Evolutionary conservation across 148 eudicot species (phyloP), one percentile per base, ranked within the genome.

Genomic region (Rhododendron mucronatum): DNA sequence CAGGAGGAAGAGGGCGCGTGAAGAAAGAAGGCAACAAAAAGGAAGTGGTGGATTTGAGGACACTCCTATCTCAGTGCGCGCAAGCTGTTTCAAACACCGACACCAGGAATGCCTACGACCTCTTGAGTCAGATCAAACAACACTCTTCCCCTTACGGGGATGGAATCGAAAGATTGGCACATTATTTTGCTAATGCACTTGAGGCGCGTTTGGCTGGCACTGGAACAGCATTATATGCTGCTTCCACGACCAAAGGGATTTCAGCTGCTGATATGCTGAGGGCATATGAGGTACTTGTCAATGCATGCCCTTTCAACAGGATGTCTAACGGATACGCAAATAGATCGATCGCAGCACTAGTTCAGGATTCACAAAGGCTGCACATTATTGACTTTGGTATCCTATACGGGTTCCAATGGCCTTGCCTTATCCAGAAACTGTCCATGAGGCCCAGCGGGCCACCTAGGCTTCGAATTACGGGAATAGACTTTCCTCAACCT

Each of bases 381-480:
- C 94, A 92, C 79, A 88, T 93, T 2, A 89, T 95, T 26, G 95
- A 94, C 89, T 91, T 93, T 18, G 98, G 95, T 10, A 93, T 93
- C 37, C 85, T 87, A 18, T 89, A 91, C 51, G 98, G 98, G 3
- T 92, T 91, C 78, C 98, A 94, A 82, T 94, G 95, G 94, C 97
- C 97, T 4, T 88, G 91, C 76, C 87, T 94, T 5, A 90, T 94
- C 35, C 92, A 94, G 55, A 80, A 53, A 48, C 87, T 95, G 16
- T 90, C 95, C 0, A 26, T 44, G 26, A 88, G 91, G 79, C 85
- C 89, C 18, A 88, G 88, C 23, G 95, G 95, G 6, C 89, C 95
- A 75, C 95, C 95, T 0, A 85, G 80, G 86, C 88, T 93, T 15
- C 85, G 84, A 6, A 90, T 94, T 14, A 93, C 97, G 0, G 96